Percentiles rank a stretch among this genome's conserved stretches.
Evolutionary conservation across 805 yeast species (phyloP).

Genomic region (Saccharomycopsis amapae): DNA sequence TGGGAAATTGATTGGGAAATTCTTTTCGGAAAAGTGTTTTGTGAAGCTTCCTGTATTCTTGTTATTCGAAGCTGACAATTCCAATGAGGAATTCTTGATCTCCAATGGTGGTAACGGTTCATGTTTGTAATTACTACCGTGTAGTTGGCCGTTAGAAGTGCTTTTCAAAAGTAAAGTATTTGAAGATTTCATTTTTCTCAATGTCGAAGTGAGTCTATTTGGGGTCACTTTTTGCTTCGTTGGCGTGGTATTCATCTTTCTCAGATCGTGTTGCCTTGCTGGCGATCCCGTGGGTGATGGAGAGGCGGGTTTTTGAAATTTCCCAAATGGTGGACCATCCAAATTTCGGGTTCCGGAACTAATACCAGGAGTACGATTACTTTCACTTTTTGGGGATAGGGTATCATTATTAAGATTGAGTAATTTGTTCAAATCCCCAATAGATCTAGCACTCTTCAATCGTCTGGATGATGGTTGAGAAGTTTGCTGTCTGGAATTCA

Average conservation of each 20-base stretch:
- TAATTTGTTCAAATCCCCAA: slow-evolving; percentile 6
- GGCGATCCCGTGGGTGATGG: background rate
- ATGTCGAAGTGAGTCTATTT: background rate
- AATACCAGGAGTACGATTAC: too few relatives aligned
- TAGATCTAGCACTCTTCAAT: background rate
- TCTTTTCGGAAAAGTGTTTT: slow-evolving; percentile 5
- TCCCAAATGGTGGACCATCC: background rate
- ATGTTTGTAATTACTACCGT: too few relatives aligned
- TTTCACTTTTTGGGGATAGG: too few relatives aligned
- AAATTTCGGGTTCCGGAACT: too few relatives aligned
- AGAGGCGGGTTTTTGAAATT: background rate
- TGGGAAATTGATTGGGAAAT: slow-evolving; percentile 10
- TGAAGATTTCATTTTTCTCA: slow-evolving; percentile 7
- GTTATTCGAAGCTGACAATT: background rate
- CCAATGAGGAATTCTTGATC: background rate
- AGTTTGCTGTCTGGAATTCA: background rate
- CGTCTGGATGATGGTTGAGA: background rate
- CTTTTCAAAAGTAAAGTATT: background rate
- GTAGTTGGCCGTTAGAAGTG: too few relatives aligned
- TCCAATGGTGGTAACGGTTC: background rate
- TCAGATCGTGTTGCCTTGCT: too few relatives aligned
- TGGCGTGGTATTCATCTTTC: too few relatives aligned
- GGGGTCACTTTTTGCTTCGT: background rate
- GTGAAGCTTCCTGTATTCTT: background rate
- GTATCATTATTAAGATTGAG: background rate